Conservation (phyloP, 169 alveolate genomes). For the Eimeria sp. region DNA sequence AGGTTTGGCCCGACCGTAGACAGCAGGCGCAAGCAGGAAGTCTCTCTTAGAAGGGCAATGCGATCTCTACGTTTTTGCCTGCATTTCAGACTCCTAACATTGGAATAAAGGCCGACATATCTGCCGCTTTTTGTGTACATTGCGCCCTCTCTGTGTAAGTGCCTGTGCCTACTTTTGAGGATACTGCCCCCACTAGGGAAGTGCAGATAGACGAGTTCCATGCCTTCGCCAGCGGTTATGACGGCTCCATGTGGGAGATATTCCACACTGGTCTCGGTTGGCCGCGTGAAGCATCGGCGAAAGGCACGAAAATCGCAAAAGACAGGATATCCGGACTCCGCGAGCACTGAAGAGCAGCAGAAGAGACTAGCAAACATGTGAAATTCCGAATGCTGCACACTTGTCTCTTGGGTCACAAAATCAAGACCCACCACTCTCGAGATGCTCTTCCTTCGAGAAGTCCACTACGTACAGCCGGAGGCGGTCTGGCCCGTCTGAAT, state of each 20-base stretch:
- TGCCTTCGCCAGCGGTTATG: neutral
- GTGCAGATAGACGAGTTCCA: conserved; percentile 13
- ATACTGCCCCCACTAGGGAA: conserved; percentile 65
- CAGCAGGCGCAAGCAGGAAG: neutral
- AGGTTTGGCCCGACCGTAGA: neutral
- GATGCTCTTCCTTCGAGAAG: conserved; percentile 3
- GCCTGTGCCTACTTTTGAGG: conserved; percentile 13
- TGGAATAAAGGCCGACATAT: neutral
- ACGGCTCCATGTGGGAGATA: neutral
- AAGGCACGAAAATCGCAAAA: conserved; percentile 47
- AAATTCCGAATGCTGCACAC: neutral
- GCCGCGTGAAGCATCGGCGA: conserved; percentile 49
- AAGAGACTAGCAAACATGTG: neutral
- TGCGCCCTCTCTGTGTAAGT: neutral
- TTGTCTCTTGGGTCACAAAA: neutral
- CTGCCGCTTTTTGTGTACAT: neutral
- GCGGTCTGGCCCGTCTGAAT: neutral
- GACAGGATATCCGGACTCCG: conserved; percentile 36
- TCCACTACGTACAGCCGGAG: conserved; percentile 28
- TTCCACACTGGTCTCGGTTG: neutral
- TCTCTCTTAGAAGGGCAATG: neutral
- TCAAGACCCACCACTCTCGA: conserved; percentile 53
- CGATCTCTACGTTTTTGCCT: neutral
- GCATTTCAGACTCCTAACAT: neutral
- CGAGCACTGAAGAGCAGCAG: conserved; percentile 11